phyloP scores from a whole-genome alignment of 2,329 filamentous ascomycete species.

The Venturia nashicola region DNA sequence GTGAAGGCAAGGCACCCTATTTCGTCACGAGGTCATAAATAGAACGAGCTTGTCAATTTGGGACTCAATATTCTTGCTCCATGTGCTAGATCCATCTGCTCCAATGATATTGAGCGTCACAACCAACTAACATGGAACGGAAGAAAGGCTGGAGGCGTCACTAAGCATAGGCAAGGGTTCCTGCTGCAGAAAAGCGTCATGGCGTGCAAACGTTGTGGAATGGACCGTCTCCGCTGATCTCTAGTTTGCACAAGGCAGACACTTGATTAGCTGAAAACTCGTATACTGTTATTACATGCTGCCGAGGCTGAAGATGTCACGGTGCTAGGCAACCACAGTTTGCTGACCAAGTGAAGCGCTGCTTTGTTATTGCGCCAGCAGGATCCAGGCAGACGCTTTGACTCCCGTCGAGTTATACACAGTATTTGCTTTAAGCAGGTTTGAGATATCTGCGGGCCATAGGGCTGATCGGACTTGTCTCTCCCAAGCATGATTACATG shows the following conservation, averaged over 20 bases:
- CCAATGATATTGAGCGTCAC: background rate
- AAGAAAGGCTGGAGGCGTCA: background rate
- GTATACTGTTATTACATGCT: background rate
- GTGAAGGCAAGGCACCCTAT: background rate
- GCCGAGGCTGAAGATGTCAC: background rate
- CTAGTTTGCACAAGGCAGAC: no score
- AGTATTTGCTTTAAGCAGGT: background rate
- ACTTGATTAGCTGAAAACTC: background rate
- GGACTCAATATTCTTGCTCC: background rate
- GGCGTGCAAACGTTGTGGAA: no score
- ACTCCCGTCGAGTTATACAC: background rate
- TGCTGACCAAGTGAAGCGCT: background rate
- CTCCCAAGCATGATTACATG: background rate
- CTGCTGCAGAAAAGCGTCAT: no score
- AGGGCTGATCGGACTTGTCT: background rate
- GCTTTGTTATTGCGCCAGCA: background rate
- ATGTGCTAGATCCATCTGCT: background rate
- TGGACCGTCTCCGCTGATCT: no score
- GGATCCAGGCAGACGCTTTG: background rate
- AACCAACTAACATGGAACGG: no score
- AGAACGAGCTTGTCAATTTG: background rate
- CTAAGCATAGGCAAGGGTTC: no score
- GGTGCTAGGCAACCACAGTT: background rate
- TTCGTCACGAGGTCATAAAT: background rate
- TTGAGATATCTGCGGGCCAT: background rate